Conservation (phyloP, 1,139 yeast genomes). For the Candida tetrigidarum region DNA sequence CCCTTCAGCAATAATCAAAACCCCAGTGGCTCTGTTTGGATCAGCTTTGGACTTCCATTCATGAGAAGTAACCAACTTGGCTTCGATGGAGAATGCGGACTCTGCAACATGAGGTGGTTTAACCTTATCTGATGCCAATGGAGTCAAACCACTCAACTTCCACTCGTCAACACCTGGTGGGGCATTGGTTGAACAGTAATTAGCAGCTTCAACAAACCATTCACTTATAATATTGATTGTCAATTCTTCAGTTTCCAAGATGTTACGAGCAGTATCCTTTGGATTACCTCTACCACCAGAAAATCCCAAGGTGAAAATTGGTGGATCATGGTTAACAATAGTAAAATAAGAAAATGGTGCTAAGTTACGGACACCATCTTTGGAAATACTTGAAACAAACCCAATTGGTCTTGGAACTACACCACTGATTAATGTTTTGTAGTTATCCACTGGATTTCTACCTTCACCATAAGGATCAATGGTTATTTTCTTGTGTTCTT, state of each 20-base stretch:
- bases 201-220: conserved; percentile 70
- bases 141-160: conserved; percentile 59
- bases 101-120: conserved; percentile 63
- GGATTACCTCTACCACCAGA: conserved; percentile 38
- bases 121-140: conserved; percentile 45
- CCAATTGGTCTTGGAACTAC: conserved; percentile 65
- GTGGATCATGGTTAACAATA: conserved; percentile 58
- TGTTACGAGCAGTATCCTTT: conserved; percentile 56
- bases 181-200: conserved; percentile 49
- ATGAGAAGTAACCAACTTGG: conserved; percentile 47
- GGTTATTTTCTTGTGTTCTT: conserved; percentile 43
- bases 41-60: conserved; percentile 48
- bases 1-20: conserved; percentile 54
- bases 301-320: conserved; percentile 57
- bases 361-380: conserved; percentile 50
- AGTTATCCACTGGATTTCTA: conserved; percentile 50
- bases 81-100: conserved; percentile 63
- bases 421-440: conserved; percentile 52
- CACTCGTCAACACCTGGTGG: conserved; percentile 59
- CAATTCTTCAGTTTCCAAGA: conserved; percentile 55
- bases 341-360: conserved; percentile 65
- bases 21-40: conserved; percentile 43
- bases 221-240: conserved; percentile 65
- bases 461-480: conserved; percentile 53
- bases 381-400: conserved; percentile 50